A percentile compares a stretch with the other conserved stretches of the same genome.
These are phyloP conservation scores for Allium cepa DNA, from an alignment of 106 monocot species.

Conservation along the genomic window DNA sequence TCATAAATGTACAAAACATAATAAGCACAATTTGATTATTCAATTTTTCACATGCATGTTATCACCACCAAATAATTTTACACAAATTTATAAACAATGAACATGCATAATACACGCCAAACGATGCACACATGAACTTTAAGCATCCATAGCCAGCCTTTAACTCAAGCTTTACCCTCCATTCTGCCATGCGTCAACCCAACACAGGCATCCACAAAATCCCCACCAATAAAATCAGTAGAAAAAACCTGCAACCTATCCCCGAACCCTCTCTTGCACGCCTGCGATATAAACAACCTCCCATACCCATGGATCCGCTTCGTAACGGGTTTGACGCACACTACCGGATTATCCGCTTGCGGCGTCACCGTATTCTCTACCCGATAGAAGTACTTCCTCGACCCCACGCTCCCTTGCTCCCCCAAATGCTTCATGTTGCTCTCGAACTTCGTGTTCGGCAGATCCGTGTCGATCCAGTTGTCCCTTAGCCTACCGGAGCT, in stretches of 20 bases:
- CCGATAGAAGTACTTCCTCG: slow-evolving; percentile 70
- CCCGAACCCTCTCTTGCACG: slow-evolving; percentile 36
- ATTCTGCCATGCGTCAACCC: slow-evolving; percentile 62
- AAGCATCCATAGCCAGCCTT: too few species aligned
- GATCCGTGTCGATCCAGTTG: slow-evolving; percentile 90
- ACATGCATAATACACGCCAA: too few species aligned
- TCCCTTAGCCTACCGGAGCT: slow-evolving; percentile 43
- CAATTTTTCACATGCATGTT: too few species aligned
- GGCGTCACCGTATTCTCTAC: slow-evolving; percentile 97
- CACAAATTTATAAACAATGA: too few species aligned
- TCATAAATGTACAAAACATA: too few species aligned
- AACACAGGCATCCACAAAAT: slow-evolving; percentile 88
- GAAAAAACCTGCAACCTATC: slow-evolving; percentile 74
- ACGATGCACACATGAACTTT: too few species aligned
- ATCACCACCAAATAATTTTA: too few species aligned
- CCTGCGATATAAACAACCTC: slow-evolving; percentile 69
- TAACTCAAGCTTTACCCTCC: slow-evolving; percentile 12
- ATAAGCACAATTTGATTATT: too few species aligned
- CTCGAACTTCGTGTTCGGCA: slow-evolving; percentile 82
- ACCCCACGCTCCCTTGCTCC: slow-evolving; percentile 37
- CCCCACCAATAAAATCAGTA: slow-evolving; percentile 70
- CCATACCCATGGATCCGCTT: slow-evolving; percentile 50
- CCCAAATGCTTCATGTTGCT: slow-evolving; percentile 63
- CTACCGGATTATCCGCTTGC: slow-evolving; percentile 71
- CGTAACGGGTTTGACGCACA: slow-evolving; percentile 72